Evolutionary conservation across 345 rosid species (phyloP).

Genomic region (Rhodamnia rubescens): DNA sequence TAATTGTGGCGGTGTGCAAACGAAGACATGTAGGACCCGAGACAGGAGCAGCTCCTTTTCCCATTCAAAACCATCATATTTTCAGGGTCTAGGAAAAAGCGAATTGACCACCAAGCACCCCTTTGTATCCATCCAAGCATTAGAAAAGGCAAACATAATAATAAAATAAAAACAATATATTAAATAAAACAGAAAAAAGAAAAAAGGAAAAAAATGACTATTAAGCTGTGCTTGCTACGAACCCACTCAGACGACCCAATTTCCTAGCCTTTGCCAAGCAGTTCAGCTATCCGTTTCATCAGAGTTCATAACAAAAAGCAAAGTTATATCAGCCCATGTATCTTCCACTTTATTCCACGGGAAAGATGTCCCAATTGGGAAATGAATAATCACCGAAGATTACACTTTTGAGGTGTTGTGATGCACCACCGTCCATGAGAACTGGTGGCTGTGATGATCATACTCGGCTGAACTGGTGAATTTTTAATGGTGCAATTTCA

Average conservation of each 20-base stretch:
- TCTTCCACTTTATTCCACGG: neutral
- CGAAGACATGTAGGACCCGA: neutral
- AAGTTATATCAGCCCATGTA: neutral
- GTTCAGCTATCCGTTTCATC: neutral
- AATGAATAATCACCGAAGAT: neutral
- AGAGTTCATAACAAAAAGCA: neutral
- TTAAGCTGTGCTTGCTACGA: neutral
- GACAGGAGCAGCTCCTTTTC: neutral
- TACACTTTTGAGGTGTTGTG: neutral
- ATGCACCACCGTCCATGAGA: neutral
- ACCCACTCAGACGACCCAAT: neutral
- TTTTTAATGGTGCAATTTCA: neutral
- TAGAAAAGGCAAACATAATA: neutral
- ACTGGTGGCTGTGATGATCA: neutral
- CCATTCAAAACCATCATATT: neutral
- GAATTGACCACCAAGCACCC: neutral
- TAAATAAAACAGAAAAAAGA: neutral
- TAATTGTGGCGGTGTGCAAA: neutral
- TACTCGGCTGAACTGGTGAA: neutral
- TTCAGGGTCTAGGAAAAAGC: neutral
- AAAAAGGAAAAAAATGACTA: neutral
- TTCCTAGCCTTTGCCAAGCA: neutral
- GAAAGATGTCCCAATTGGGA: neutral
- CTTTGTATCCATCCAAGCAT: neutral
- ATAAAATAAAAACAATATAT: neutral